Percentiles rank a stretch among this genome's conserved stretches.
Evolutionary conservation across 2,329 filamentous ascomycete genomes (phyloP).

Genomic region (Fusarium brevicatenulatum): DNA sequence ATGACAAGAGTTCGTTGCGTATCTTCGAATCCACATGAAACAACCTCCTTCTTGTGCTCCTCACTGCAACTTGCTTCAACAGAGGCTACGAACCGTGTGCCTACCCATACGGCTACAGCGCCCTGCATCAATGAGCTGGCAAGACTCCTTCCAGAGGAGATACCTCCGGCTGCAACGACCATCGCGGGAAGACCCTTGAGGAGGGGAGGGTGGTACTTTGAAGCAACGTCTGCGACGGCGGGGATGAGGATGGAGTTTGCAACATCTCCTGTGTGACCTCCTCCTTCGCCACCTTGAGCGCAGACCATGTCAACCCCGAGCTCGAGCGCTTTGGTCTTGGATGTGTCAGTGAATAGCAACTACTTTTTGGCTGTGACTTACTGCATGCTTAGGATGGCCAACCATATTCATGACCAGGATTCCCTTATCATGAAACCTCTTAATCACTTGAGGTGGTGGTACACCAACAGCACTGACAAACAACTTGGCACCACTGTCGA

Average conservation of each 20-base stretch:
- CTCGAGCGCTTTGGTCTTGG: conserved; percentile 75
- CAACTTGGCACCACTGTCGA: conserved; percentile 82
- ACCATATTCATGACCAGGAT: conserved; percentile 98
- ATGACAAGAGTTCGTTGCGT: conserved; percentile 86
- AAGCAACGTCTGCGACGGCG: conserved; percentile 84
- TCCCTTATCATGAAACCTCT: conserved; percentile 79
- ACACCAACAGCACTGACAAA: conserved; percentile 93
- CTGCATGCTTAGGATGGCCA: conserved; percentile 88
- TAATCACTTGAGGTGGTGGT: conserved; percentile 77
- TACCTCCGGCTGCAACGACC: conserved; percentile 89
- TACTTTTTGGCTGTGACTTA: conserved; percentile 42
- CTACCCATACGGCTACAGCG: conserved; percentile 91
- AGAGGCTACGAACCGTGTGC: conserved; percentile 88
- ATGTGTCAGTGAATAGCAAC: conserved; percentile 10
- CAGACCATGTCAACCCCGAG: conserved; percentile 91
- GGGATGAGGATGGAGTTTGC: conserved; percentile 89
- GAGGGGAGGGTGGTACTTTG: conserved; percentile 73
- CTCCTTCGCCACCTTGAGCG: conserved; percentile 92
- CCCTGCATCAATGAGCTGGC: conserved; percentile 89
- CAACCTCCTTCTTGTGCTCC: conserved; percentile 85
- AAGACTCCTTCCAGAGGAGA: conserved; percentile 82
- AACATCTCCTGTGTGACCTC: conserved; percentile 91
- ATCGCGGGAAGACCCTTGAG: conserved; percentile 77
- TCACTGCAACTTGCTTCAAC: conserved; percentile 83
- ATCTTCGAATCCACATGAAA: conserved; percentile 80